Evolutionary conservation across 2,329 filamentous ascomycete genomes (phyloP), one percentile per base, ranked within the genome.

Genomic region (Decorospora gaudefroyi): DNA sequence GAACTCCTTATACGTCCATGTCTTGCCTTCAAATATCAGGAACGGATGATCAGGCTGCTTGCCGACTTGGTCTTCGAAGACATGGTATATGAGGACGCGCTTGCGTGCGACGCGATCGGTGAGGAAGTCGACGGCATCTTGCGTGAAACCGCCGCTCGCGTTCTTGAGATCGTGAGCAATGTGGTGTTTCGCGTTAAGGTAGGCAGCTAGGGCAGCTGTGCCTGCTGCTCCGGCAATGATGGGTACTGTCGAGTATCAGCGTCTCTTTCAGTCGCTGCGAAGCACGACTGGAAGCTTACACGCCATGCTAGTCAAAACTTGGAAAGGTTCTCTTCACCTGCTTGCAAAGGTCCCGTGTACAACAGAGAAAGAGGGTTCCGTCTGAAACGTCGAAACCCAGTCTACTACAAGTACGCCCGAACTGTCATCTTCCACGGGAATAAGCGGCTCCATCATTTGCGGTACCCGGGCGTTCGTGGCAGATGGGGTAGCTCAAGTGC

Each of bases 61-160:
- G 16, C 69, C 65, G 28, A 76, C 65, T n/a, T 69, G 67, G 16
- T 69, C 64, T 42, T 68, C 57, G 19, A 67, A 51, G 21, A 67
- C 43, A 28, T 71, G 61, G 46, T 66, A 69, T 3, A 48, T 61
- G 2, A 68, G 49, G 4, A 62, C 32, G 13, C 57, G 56, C 18
- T 65, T 65, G 15, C 46, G 41, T 2, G 37, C 18, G 2, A 47
- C 54, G 9, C 56, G 52, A 6, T 49, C 38, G 8, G 46, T 41
- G 3, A 68, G 35, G 37, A 49, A 66, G 27, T 56, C 46, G 3
- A 61, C 15, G 5, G 49, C 41, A 7, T 52, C 42, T 41, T 56
- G 56, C 17, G 52, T 15, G 2, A 62, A 33, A 9, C 53, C 59
- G 15, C 54, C 55, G 1, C 53, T 34, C 6, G 42, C 53, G 17